Evolutionary conservation across 1,139 yeast species (phyloP), one percentile per base, ranked within the genome.

Genomic region (Pichia sorboxylosa): DNA sequence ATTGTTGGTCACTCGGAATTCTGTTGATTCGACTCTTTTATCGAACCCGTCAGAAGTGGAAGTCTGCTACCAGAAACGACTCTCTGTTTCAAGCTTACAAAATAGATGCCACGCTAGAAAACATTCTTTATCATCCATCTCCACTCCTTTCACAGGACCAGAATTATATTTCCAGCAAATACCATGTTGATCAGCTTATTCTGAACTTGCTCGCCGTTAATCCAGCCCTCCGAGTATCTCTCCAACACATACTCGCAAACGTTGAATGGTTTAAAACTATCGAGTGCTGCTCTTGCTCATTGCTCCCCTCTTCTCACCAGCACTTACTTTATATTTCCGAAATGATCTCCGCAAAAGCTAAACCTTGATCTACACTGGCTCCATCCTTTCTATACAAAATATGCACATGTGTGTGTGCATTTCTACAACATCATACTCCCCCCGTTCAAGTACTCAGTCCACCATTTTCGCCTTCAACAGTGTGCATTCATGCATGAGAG

Each of bases 1-100:
- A 70, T 41, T 46, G 66, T 9, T 70, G 77, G 77, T 61, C 73
- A 0, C 40, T 67, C 18, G 76, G 72, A 1, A 55, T 68, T 2
- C 51, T 68, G 2, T 44, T 66, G 8, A 55, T 54, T 34, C 61
- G 53, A 38, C 32, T 64, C 16, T 20, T 54, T 10, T 40, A 44
- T 15, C 15, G 31, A 4, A 18, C 47, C 28, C 22, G 34, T 33
- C 43, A 54, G 50, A 38, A 38, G 44, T 27, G 67, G 69, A 8
- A 45, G 46, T 20, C 37, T 39, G 33, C 45, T 43, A 23, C 58
- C 53, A 15, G 33, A 10, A 35, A 38, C 17, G 37, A 38, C 23
- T 10, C 3, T 6, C 4, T 8, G 2, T 37, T 27, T 16, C 4
- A 3, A 7, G 8, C 2, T 1, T 37, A 30, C 21, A 20, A 23